Conservation (phyloP, 805 yeast genomes). For the Komagataella kurtzmanii region DNA sequence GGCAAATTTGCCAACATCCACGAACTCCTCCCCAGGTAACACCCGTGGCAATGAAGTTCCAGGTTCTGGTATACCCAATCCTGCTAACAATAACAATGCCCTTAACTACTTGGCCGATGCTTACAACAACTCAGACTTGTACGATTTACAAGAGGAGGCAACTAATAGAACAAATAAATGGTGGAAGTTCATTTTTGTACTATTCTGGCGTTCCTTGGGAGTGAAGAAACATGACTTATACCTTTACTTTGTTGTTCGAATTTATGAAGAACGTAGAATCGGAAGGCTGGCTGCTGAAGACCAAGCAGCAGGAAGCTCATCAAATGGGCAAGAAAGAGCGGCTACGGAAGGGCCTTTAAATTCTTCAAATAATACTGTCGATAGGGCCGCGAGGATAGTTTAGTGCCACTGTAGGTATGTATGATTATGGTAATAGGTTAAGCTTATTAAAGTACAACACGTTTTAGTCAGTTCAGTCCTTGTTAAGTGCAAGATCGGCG, state of each 20-base stretch:
- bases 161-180: constrained; percentile 18
- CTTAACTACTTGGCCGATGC: constrained; percentile 15
- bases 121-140: constrained; percentile 25
- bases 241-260: constrained; percentile 33
- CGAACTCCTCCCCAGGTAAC: constrained; percentile 1
- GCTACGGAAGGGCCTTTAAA: not conserved
- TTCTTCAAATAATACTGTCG: not conserved
- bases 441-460: not conserved
- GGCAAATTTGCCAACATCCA: not conserved
- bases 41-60: constrained; percentile 4
- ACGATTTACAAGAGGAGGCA: constrained; percentile 32
- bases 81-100: constrained; percentile 12
- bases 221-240: constrained; percentile 31
- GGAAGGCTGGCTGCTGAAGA: constrained; percentile 6
- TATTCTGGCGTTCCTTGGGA: constrained; percentile 49
- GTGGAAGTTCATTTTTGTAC: constrained; percentile 12
- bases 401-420: not conserved
- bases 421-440: not conserved
- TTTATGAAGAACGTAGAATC: constrained; percentile 15
- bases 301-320: not conserved
- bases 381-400: not conserved
- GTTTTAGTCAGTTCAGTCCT: not conserved
- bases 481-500: constrained; percentile 6
- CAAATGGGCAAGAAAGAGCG: not conserved
- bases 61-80: not conserved